phyloP scores from a whole-genome alignment of 768 basidiomycete species.

The Rhizopogon roseolus region DNA sequence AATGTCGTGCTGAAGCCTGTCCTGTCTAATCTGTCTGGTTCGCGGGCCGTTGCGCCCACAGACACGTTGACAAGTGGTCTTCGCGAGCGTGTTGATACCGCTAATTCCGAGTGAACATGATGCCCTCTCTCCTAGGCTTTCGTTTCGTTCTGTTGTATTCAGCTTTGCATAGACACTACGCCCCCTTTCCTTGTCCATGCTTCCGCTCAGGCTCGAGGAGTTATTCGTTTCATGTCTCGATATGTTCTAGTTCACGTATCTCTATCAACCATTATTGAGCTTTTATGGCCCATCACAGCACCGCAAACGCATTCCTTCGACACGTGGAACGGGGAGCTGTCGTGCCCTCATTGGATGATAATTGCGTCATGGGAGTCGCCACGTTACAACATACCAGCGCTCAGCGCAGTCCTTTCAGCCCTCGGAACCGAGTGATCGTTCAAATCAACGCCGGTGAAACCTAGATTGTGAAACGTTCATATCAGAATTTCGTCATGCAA shows the following conservation, averaged over 20 bases:
- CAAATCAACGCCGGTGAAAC: not conserved
- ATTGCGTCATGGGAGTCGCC: not conserved
- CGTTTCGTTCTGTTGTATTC: conserved; percentile 3
- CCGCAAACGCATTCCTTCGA: not conserved
- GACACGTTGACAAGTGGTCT: conserved; percentile 49
- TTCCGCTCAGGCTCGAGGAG: not conserved
- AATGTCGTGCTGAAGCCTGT: conserved; percentile 73
- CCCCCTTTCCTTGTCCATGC: not conserved
- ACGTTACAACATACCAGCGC: not conserved
- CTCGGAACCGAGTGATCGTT: not conserved
- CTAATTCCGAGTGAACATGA: conserved; percentile 26
- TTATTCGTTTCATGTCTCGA: conserved; percentile 2
- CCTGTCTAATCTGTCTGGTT: conserved; percentile 55
- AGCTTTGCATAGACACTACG: conserved; percentile 5
- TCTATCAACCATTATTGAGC: conserved; percentile 1
- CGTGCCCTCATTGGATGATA: not conserved
- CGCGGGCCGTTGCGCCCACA: conserved; percentile 37
- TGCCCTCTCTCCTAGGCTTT: not conserved
- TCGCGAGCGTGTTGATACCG: conserved; percentile 39
- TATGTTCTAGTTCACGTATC: conserved; percentile 5
- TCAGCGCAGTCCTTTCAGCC: not conserved
- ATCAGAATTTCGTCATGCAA: too few species aligned
- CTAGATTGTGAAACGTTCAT: too few species aligned
- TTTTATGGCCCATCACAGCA: not conserved
- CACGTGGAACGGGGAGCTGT: not conserved